phyloP scores from a whole-genome alignment of 805 yeast species.

The Metschnikowia kofuensis region DNA sequence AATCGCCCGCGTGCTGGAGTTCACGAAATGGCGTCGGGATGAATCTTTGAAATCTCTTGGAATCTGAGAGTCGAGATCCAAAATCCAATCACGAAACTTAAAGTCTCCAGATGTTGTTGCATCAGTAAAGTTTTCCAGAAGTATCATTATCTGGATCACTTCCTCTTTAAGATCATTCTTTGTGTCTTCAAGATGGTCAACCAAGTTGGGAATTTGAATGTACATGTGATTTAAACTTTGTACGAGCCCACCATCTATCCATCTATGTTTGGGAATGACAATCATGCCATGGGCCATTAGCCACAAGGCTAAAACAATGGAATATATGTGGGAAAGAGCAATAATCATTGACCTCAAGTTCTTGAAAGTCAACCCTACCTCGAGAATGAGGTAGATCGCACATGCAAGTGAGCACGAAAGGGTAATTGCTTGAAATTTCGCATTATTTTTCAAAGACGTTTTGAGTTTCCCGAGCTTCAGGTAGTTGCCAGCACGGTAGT shows the following conservation, averaged over 20 bases:
- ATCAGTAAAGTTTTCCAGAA: slow-evolving; percentile 44
- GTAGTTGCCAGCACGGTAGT: slow-evolving; percentile 66
- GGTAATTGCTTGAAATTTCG: slow-evolving; percentile 59
- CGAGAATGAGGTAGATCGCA: slow-evolving; percentile 54
- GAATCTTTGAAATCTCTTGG: slow-evolving; percentile 37
- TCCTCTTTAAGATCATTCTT: slow-evolving; percentile 61
- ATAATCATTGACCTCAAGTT: slow-evolving; percentile 66
- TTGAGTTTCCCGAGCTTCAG: slow-evolving; percentile 43
- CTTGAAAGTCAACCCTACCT: slow-evolving; percentile 50
- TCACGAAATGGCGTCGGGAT: slow-evolving; percentile 30
- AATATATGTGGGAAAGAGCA: slow-evolving; percentile 74
- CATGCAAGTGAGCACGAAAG: slow-evolving; percentile 52
- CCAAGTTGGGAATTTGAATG: slow-evolving; percentile 51
- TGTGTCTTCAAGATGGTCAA: slow-evolving; percentile 63
- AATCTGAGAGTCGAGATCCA: slow-evolving; percentile 46
- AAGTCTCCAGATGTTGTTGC: slow-evolving; percentile 26
- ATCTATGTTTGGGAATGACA: slow-evolving; percentile 55
- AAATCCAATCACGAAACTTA: slow-evolving; percentile 63
- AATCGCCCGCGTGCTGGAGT: slow-evolving; percentile 20
- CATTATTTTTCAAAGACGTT: slow-evolving; percentile 56
- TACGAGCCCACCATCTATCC: slow-evolving; percentile 33
- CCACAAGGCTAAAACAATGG: slow-evolving; percentile 74
- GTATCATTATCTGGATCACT: slow-evolving; percentile 53
- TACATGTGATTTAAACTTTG: slow-evolving; percentile 40
- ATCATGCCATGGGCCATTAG: slow-evolving; percentile 81